Evolutionary conservation across 2,329 filamentous ascomycete species (phyloP).

Genomic region (Hymenoscyphus scutula): DNA sequence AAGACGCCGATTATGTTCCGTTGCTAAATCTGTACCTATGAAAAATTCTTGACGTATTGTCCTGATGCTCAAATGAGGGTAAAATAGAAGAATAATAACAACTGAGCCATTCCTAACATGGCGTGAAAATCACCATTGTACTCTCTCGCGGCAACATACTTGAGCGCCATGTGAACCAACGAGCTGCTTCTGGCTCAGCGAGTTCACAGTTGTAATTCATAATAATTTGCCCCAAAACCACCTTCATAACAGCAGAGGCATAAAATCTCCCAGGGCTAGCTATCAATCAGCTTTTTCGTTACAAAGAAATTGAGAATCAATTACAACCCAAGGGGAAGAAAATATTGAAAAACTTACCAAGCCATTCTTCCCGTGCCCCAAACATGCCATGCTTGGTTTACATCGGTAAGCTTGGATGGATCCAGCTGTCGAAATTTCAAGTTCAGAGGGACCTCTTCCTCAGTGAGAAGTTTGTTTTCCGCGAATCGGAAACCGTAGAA

Average conservation of each 20-base stretch:
- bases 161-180: neutral
- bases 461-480: neutral
- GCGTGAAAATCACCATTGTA: neutral
- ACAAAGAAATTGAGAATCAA: neutral
- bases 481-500: constrained; percentile 10
- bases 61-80: too few relatives aligned
- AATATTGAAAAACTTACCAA: neutral
- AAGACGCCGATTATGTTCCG: too few relatives aligned
- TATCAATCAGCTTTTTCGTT: neutral
- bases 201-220: constrained; percentile 1
- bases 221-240: neutral
- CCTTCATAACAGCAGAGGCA: neutral
- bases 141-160: neutral
- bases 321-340: neutral
- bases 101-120: neutral
- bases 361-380: constrained; percentile 1
- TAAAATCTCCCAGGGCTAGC: constrained; percentile 2
- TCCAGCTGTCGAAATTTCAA: neutral
- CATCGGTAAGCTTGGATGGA: constrained; percentile 1
- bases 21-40: too few relatives aligned
- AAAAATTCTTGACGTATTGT: too few relatives aligned
- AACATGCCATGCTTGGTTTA: neutral
- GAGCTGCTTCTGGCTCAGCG: neutral
- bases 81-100: too few relatives aligned
- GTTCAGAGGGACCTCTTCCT: neutral